phyloP scores from a whole-genome alignment of 2,329 filamentous ascomycete genomes.

The Epichloe coenophiala region DNA sequence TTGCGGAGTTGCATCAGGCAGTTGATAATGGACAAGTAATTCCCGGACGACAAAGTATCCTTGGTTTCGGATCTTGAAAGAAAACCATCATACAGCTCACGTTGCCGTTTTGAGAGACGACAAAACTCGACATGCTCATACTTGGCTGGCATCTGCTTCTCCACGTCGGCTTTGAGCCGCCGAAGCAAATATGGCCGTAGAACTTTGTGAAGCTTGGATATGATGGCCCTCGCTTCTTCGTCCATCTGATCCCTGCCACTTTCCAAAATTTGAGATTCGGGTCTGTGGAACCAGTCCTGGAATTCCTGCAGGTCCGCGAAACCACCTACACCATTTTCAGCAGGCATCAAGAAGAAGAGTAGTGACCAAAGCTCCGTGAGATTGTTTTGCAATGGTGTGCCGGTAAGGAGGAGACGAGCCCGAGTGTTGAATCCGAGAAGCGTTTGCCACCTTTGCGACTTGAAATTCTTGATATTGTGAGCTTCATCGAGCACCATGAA shows the following conservation, averaged over 20 bases:
- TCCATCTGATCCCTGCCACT: slow-evolving; percentile 90
- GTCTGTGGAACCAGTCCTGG: slow-evolving; percentile 88
- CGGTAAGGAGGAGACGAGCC: slow-evolving; percentile 75
- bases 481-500: slow-evolving; percentile 98
- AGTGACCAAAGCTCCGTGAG: slow-evolving; percentile 94
- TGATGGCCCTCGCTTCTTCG: slow-evolving; percentile 81
- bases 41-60: slow-evolving; percentile 78
- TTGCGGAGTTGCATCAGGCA: slow-evolving; percentile 95
- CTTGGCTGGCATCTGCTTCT: slow-evolving; percentile 97
- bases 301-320: slow-evolving; percentile 95
- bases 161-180: slow-evolving; percentile 87
- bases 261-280: slow-evolving; percentile 90
- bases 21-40: slow-evolving; percentile 96
- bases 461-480: slow-evolving; percentile 99
- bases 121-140: slow-evolving; percentile 97
- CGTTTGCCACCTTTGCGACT: slow-evolving; percentile 92
- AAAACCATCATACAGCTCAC: slow-evolving; percentile 93
- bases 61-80: slow-evolving; percentile 81
- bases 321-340: slow-evolving; percentile 71
- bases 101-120: slow-evolving; percentile 84
- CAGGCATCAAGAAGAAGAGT: slow-evolving; percentile 91
- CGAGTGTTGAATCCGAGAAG: slow-evolving; percentile 87
- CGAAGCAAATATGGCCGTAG: slow-evolving; percentile 83
- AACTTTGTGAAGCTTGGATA: slow-evolving; percentile 87
- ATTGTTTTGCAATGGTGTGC: slow-evolving; percentile 93